Evolutionary conservation across 106 monocot genomes (phyloP).

Genomic region (Chionographis japonica): DNA sequence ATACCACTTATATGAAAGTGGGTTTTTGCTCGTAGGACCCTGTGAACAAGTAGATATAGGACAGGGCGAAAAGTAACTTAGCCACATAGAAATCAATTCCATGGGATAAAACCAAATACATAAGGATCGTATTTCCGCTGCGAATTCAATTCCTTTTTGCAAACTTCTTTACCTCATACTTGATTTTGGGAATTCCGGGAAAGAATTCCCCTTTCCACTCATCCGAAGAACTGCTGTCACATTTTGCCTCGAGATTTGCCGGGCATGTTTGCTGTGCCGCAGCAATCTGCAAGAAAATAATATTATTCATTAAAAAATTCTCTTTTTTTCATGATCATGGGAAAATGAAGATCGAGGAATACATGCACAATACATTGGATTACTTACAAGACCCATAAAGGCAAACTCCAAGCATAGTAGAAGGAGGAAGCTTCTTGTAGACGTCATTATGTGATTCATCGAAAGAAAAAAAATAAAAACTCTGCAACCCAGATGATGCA

Average conservation of each 20-base stretch:
- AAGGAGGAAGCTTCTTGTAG: too few relatives aligned
- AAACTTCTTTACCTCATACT: slow-evolving; percentile 71
- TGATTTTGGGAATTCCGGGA: slow-evolving; percentile 85
- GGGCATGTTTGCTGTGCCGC: slow-evolving; percentile 46
- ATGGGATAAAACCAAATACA: too few relatives aligned
- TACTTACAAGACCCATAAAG: too few relatives aligned
- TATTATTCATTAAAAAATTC: background rate
- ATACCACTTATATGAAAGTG: slow-evolving; percentile 94
- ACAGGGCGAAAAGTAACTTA: background rate
- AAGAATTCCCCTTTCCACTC: slow-evolving; percentile 92
- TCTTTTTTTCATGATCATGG: too few relatives aligned
- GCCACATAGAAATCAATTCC: background rate
- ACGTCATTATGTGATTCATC: too few relatives aligned
- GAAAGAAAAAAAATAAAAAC: too few relatives aligned
- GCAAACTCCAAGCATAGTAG: too few relatives aligned
- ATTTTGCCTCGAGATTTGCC: slow-evolving; percentile 49
- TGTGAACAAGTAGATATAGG: slow-evolving; percentile 12
- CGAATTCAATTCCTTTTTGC: too few relatives aligned
- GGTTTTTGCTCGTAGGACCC: slow-evolving; percentile 92
- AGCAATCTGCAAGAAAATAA: slow-evolving; percentile 32
- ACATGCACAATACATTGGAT: too few relatives aligned
- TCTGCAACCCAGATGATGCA: too few relatives aligned
- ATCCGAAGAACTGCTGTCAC: slow-evolving; percentile 38
- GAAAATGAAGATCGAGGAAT: too few relatives aligned
- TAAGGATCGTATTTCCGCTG: too few relatives aligned